Conservation (phyloP, 2,329 filamentous ascomycete species). For the Aspergillus fumigatus region DNA sequence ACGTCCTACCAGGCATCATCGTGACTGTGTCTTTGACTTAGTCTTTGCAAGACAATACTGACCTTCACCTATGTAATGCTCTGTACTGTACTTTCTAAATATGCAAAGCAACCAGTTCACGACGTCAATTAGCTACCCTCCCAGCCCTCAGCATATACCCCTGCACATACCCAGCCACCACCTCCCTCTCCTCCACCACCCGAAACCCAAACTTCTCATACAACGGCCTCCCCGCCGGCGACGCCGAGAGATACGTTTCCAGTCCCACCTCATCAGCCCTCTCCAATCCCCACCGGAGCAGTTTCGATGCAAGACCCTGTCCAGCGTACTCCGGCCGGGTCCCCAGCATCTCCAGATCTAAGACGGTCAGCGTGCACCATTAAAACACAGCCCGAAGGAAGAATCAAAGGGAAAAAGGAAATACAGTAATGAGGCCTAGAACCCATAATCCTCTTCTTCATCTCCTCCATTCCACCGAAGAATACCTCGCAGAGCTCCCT, state of each 20-base stretch:
- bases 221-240: conserved; percentile 29
- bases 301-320: conserved; percentile 18
- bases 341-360: conserved; percentile 23
- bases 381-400: too few relatives aligned
- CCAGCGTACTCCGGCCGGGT: conserved; percentile 22
- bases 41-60: too few relatives aligned
- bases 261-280: conserved; percentile 32
- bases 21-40: too few relatives aligned
- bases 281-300: conserved; percentile 35
- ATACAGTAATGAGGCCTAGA: conserved; percentile 22
- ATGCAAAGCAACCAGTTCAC: background rate
- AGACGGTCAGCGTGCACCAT: background rate
- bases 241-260: conserved; percentile 35
- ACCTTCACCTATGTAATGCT: background rate
- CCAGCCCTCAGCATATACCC: conserved; percentile 3
- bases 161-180: conserved; percentile 3
- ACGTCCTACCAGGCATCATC: too few relatives aligned
- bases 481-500: conserved; percentile 16
- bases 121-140: background rate
- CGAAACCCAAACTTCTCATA: conserved; percentile 40
- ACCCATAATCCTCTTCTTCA: conserved; percentile 15
- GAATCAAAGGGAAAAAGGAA: background rate
- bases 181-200: conserved; percentile 9
- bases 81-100: background rate
- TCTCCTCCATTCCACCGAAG: conserved; percentile 16